These are phyloP conservation scores for Hygrophoropsis aurantiaca DNA, from an alignment of 768 basidiomycete genomes.

Conservation along the genomic window DNA sequence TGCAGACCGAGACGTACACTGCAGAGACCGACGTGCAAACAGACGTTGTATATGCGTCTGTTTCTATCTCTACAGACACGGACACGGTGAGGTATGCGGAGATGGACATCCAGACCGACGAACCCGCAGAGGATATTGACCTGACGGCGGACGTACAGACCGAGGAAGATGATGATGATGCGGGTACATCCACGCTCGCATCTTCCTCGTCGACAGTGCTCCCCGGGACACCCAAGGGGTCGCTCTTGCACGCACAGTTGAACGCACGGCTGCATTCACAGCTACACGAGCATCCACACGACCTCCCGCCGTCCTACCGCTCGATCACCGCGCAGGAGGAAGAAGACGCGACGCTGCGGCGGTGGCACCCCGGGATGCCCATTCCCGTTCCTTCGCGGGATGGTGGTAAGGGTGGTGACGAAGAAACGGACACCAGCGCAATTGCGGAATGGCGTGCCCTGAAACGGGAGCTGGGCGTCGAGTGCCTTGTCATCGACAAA, in stretches of 20 bases:
- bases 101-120: too few relatives aligned
- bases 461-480: conserved; percentile 77
- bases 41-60: too few relatives aligned
- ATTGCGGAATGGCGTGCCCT: conserved; percentile 77
- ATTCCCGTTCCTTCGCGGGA: conserved; percentile 41
- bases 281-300: conserved; percentile 30
- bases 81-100: too few relatives aligned
- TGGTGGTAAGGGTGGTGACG: conserved; percentile 21
- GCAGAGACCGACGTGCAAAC: too few relatives aligned
- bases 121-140: neutral
- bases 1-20: too few relatives aligned
- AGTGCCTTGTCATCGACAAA: conserved; percentile 76
- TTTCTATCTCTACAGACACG: too few relatives aligned
- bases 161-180: conserved; percentile 24
- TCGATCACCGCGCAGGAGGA: conserved; percentile 45
- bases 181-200: conserved; percentile 49
- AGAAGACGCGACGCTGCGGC: conserved; percentile 56
- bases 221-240: conserved; percentile 68
- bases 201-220: conserved; percentile 75
- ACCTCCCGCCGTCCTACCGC: conserved; percentile 75
- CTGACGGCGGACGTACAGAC: conserved; percentile 35
- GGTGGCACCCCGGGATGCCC: conserved; percentile 66
- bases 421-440: conserved; percentile 51
- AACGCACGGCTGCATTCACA: too few relatives aligned
- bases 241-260: too few relatives aligned